Evolutionary conservation across 2,329 filamentous ascomycete species (phyloP), one percentile per base, ranked within the genome.

Genomic region (Colletotrichum somersetense): DNA sequence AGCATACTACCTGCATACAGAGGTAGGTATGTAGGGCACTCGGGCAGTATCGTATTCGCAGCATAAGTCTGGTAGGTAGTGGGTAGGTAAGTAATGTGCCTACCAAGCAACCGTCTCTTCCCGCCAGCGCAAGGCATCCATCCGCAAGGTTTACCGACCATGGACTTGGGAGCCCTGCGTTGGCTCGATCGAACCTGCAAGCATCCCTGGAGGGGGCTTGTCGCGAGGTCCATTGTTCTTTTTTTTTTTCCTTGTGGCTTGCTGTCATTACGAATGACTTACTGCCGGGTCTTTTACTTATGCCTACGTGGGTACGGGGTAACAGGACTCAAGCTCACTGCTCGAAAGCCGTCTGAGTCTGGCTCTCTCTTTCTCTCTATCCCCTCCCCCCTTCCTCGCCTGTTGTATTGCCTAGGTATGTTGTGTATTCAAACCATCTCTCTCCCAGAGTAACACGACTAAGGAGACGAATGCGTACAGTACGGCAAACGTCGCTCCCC

Each of bases 401-500:
- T 8, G 3, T 18, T 20, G 16, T 42, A 18, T 14, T 40, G 3
- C 12, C 38, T 20, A 44, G 5, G 18, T 20, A 44, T 10, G 18
- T 5, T 16, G 5, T 18, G 40, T 42, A 42, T 30, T 30, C 30
- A 30, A 16, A 42, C 40, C 40, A 18, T 5, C 10, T 30, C 44
- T 62, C 44, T 14, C 42, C n/a, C 3, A 30, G 38, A 44, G 56
- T 44, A n/a, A 46, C 57, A 48, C 23, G 40, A 63, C 44, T 62
- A 14, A 48, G 64, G 53, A 48, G 53, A 67, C 52, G 52, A 56
- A 63, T 62, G 44, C 58, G 52, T 38, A 38, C 35, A 38, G 35
- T 38, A 58, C 66, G 59, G 65, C 65, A 69, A 72, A 64, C 69
- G 69, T 69, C 69, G 69, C 66, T 72, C 66, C 69, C 69, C 69